These are phyloP conservation scores for Rhynchospora breviuscula DNA, from an alignment of 176 grass and related monocot species.

Conservation along the genomic window DNA sequence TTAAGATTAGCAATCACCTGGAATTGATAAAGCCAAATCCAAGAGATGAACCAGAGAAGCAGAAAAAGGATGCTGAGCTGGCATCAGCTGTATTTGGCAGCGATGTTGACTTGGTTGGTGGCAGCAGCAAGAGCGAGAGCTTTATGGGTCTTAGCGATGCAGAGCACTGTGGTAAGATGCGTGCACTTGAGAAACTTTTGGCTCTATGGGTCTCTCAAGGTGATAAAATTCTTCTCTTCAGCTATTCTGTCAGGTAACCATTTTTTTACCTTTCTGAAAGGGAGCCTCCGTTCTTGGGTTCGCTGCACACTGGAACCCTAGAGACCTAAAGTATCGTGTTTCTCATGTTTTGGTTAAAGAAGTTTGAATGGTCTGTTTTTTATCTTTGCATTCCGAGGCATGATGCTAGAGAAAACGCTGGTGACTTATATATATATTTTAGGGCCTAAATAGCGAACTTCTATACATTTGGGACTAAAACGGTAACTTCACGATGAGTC, in stretches of 20 bases:
- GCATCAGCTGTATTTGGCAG: slow-evolving; percentile 66
- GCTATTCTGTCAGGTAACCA: slow-evolving; percentile 86
- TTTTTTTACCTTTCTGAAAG: background rate
- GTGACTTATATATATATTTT: background rate
- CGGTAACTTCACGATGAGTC: background rate
- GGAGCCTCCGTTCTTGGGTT: background rate
- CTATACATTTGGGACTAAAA: background rate
- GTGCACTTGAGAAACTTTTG: slow-evolving; percentile 69
- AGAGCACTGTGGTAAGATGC: slow-evolving; percentile 96
- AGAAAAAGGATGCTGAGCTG: slow-evolving; percentile 95
- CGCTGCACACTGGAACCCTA: no score
- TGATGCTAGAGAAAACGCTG: background rate
- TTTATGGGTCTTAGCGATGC: slow-evolving; percentile 94
- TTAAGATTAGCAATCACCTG: slow-evolving; percentile 93
- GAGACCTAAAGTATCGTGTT: background rate
- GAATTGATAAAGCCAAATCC: slow-evolving; percentile 95
- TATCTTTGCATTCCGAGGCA: background rate
- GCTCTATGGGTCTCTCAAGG: slow-evolving; percentile 63
- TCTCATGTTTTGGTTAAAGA: background rate
- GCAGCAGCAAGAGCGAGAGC: slow-evolving; percentile 67
- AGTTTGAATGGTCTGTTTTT: background rate
- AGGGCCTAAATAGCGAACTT: background rate
- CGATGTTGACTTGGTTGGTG: slow-evolving; percentile 76
- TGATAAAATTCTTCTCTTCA: slow-evolving; percentile 96
- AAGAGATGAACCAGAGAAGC: slow-evolving; percentile 83